These are phyloP conservation scores for Ceriops decandra DNA, from an alignment of 345 rosid species.

Conservation along the genomic window DNA sequence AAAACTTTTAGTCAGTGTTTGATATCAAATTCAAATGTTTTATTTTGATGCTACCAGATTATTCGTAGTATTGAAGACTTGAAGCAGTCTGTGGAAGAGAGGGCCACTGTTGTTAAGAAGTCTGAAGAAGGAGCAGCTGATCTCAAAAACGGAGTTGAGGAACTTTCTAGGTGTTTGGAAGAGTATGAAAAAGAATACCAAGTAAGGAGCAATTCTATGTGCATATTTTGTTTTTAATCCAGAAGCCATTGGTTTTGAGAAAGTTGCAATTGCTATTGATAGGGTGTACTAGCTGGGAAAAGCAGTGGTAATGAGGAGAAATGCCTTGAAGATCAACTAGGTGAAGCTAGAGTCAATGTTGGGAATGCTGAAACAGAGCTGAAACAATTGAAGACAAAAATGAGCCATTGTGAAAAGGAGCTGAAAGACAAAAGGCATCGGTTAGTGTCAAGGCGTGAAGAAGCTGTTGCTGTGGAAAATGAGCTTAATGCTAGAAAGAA, in stretches of 20 bases:
- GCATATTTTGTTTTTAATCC: slow-evolving; percentile 2
- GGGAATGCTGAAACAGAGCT: slow-evolving; percentile 86
- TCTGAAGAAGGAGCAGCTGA: slow-evolving; percentile 86
- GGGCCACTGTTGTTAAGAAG: slow-evolving; percentile 60
- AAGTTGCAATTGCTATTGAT: slow-evolving; percentile 16
- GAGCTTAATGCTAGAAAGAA: slow-evolving; percentile 62
- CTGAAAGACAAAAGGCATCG: slow-evolving; percentile 70
- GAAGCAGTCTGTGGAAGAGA: slow-evolving; percentile 69
- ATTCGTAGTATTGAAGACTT: slow-evolving; percentile 66
- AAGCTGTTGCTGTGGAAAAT: slow-evolving; percentile 68
- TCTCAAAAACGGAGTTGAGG: slow-evolving; percentile 58
- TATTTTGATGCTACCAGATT: slow-evolving; percentile 45
- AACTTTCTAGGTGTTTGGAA: slow-evolving; percentile 67
- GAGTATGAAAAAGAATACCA: slow-evolving; percentile 83
- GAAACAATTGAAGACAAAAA: slow-evolving; percentile 81
- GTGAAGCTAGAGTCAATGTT: slow-evolving; percentile 85
- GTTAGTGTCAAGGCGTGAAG: slow-evolving; percentile 68
- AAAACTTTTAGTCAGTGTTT: neutral
- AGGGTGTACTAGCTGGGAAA: slow-evolving; percentile 97
- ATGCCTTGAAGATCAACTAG: slow-evolving; percentile 95
- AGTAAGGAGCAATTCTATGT: slow-evolving; percentile 35
- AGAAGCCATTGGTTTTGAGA: slow-evolving; percentile 9
- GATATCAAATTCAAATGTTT: slow-evolving; percentile 11
- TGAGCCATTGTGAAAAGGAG: slow-evolving; percentile 76
- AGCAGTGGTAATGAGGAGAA: slow-evolving; percentile 91